A percentile compares a stretch with the other conserved stretches of the same genome.
phyloP scores from a whole-genome alignment of 805 yeast genomes.

The Myxozyma monticola region DNA sequence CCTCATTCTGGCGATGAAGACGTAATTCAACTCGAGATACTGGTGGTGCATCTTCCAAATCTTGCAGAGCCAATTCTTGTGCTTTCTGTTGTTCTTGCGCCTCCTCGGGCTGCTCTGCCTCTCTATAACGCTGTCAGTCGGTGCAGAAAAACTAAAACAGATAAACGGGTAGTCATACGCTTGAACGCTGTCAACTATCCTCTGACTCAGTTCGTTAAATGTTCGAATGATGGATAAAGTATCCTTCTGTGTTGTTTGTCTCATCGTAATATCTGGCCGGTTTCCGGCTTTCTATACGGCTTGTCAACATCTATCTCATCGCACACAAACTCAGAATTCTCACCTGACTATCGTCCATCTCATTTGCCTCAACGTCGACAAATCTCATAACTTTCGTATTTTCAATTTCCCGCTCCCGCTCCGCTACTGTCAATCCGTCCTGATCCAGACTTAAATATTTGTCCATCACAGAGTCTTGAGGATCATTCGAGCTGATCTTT shows the following conservation, averaged over 20 bases:
- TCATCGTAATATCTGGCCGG: constrained; percentile 87
- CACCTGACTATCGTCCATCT: constrained; percentile 51
- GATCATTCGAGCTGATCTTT: constrained; percentile 66
- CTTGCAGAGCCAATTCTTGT: constrained; percentile 17
- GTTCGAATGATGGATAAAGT: constrained; percentile 76
- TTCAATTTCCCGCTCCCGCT: constrained; percentile 21
- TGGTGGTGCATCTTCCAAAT: constrained; percentile 12
- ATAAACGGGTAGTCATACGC: constrained; percentile 3
- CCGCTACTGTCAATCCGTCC: constrained; percentile 45
- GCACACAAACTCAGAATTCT: not conserved
- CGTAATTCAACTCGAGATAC: constrained; percentile 24
- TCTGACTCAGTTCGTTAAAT: constrained; percentile 82
- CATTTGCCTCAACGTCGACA: constrained; percentile 78
- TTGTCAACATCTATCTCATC: not conserved
- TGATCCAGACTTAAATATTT: constrained; percentile 73
- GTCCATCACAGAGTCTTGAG: constrained; percentile 84
- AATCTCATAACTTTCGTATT: constrained; percentile 60
- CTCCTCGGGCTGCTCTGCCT: constrained; percentile 30
- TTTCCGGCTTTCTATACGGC: constrained; percentile 55
- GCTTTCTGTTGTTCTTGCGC: constrained; percentile 32
- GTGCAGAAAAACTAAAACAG: constrained; percentile 38
- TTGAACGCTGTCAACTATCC: constrained; percentile 55
- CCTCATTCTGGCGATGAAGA: constrained; percentile 14
- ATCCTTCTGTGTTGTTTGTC: constrained; percentile 60
- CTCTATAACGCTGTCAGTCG: constrained; percentile 9